Conservation (phyloP, 805 yeast species). For the Schwanniomyces vanrijiae region DNA sequence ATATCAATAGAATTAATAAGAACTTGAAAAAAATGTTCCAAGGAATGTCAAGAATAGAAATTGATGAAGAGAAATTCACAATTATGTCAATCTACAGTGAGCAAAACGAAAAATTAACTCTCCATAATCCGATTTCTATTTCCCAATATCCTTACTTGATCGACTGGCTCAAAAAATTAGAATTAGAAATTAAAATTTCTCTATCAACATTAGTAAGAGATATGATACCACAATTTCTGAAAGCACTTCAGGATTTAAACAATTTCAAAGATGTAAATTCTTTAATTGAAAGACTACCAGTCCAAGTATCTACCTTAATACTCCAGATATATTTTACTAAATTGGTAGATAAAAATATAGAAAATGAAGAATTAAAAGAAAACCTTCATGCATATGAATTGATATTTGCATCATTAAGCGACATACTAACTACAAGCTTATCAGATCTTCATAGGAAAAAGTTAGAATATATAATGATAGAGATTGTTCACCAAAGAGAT, state of each 20-base stretch:
- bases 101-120: conserved; percentile 58
- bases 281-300: conserved; percentile 46
- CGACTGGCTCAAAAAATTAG: conserved; percentile 66
- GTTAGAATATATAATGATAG: conserved; percentile 64
- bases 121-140: conserved; percentile 46
- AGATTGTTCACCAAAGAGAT: conserved; percentile 59
- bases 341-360: conserved; percentile 31
- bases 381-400: conserved; percentile 4
- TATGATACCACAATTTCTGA: conserved; percentile 15
- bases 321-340: conserved; percentile 59
- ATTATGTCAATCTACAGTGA: conserved; percentile 56
- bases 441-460: conserved; percentile 37
- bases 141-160: conserved; percentile 43
- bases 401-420: conserved; percentile 27
- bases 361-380: neutral
- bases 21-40: conserved; percentile 72
- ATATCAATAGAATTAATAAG: conserved; percentile 47
- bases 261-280: conserved; percentile 5
- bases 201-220: conserved; percentile 34
- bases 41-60: conserved; percentile 51
- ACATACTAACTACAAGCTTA: conserved; percentile 18
- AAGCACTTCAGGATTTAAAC: neutral
- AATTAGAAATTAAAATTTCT: conserved; percentile 49
- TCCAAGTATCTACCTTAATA: conserved; percentile 57
- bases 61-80: conserved; percentile 26